Percentiles rank a stretch among this genome's conserved stretches.
phyloP scores from a whole-genome alignment of 2,329 filamentous ascomycete genomes.

The Teratosphaeria pseudoeucalypti region DNA sequence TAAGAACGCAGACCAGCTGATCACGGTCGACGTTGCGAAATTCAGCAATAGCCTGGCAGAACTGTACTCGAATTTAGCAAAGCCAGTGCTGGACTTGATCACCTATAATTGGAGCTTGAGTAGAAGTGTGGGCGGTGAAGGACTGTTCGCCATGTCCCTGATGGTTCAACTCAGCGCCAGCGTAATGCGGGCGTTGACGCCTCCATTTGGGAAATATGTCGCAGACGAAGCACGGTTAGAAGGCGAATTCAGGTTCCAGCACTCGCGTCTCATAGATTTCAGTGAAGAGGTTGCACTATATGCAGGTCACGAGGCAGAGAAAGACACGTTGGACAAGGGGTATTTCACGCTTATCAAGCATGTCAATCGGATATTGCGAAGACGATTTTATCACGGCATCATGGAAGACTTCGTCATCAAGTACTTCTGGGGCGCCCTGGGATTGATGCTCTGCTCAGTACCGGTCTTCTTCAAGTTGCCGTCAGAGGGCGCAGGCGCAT shows the following conservation, averaged over 20 bases:
- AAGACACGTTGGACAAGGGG: constrained; percentile 93
- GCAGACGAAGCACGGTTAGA: constrained; percentile 90
- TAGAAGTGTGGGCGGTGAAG: constrained; percentile 89
- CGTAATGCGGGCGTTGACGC: constrained; percentile 87
- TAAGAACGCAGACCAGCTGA: constrained; percentile 96
- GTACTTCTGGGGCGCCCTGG: constrained; percentile 95
- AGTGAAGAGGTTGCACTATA: constrained; percentile 92
- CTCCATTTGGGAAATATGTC: constrained; percentile 94
- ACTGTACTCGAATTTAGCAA: constrained; percentile 91
- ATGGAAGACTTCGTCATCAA: constrained; percentile 99
- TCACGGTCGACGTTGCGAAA: constrained; percentile 90
- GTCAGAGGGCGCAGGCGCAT: constrained; percentile 8
- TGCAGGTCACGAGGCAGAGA: constrained; percentile 83
- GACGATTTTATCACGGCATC: constrained; percentile 92
- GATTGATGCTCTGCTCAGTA: constrained; percentile 81
- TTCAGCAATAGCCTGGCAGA: constrained; percentile 94
- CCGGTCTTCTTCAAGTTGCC: constrained; percentile 82
- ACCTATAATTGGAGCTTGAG: constrained; percentile 95
- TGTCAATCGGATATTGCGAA: constrained; percentile 85
- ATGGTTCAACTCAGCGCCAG: constrained; percentile 87
- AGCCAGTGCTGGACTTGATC: constrained; percentile 86
- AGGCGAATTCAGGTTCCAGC: constrained; percentile 92
- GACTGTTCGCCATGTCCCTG: constrained; percentile 87
- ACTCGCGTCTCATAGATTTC: constrained; percentile 89
- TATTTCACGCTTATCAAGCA: constrained; percentile 99